Conservation (phyloP, 2,329 filamentous ascomycete species). For the Xylaria sp. region DNA sequence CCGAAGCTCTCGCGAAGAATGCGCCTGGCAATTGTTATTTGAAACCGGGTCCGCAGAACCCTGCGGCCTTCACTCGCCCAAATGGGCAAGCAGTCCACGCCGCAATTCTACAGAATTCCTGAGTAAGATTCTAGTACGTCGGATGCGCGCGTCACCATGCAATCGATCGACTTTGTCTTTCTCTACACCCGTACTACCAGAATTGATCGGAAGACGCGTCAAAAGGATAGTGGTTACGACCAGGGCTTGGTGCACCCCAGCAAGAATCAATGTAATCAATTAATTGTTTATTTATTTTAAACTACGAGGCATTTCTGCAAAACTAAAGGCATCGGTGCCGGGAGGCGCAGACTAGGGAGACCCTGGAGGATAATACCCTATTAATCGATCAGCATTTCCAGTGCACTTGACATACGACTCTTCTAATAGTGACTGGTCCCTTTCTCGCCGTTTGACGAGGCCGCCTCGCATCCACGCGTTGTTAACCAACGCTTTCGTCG, state of each 20-base stretch:
- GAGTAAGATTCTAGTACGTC: neutral
- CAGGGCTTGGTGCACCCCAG: no score
- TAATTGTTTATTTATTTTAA: no score
- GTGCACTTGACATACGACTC: neutral
- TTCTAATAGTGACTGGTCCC: neutral
- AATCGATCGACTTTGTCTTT: neutral
- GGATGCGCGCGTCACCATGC: neutral
- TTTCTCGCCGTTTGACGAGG: neutral
- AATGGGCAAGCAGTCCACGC: slow-evolving; percentile 29
- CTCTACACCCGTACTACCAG: neutral
- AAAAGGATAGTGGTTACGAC: no score
- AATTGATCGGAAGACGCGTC: neutral
- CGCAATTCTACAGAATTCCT: slow-evolving; percentile 10
- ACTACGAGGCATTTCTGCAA: no score
- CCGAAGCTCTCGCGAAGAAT: slow-evolving; percentile 38
- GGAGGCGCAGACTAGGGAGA: neutral
- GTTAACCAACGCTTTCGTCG: no score
- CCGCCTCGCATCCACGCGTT: neutral
- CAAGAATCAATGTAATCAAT: no score
- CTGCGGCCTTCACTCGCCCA: slow-evolving; percentile 37
- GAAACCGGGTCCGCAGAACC: slow-evolving; percentile 47
- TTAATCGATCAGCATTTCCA: neutral
- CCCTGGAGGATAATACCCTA: neutral
- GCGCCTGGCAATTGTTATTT: slow-evolving; percentile 54
- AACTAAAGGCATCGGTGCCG: neutral